Evolutionary conservation across 2,329 filamentous ascomycete species (phyloP).

Genomic region (Penicillium sp.): DNA sequence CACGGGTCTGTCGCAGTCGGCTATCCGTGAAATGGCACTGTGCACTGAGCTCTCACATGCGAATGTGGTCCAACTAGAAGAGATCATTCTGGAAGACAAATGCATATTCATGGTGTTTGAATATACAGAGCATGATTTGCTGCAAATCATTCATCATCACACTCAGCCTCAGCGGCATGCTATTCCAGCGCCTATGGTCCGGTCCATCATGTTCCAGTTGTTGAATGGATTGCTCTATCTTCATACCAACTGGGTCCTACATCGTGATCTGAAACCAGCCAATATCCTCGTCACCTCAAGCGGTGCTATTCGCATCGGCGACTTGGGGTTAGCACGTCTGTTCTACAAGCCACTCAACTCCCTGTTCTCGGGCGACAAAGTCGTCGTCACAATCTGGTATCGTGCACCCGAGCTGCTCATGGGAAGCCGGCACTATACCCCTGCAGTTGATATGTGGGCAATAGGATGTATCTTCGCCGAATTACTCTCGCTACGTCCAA

Average conservation of each 20-base stretch:
- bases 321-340: conserved; percentile 79
- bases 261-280: conserved; percentile 91
- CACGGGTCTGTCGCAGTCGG: conserved; percentile 94
- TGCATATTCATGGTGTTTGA: conserved; percentile 99
- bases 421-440: conserved; percentile 90
- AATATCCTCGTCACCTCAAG: conserved; percentile 96
- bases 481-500: conserved; percentile 76
- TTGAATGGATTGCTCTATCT: conserved; percentile 91
- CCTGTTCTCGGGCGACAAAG: conserved; percentile 88
- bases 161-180: conserved; percentile 78
- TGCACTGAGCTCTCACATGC: conserved; percentile 83
- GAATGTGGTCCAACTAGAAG: conserved; percentile 82
- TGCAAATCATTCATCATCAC: conserved; percentile 98
- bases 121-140: conserved; percentile 91
- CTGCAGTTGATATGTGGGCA: conserved; percentile 94
- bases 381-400: conserved; percentile 99
- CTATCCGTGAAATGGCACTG: conserved; percentile 91
- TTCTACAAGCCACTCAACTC: conserved; percentile 91
- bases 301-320: conserved; percentile 88
- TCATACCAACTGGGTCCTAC: conserved; percentile 92
- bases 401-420: conserved; percentile 87
- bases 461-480: conserved; percentile 97
- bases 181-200: conserved; percentile 79
- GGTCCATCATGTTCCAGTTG: conserved; percentile 90
- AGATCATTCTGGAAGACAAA: conserved; percentile 96